Base-by-base conservation (phyloP, 2,329 filamentous ascomycete species). In the Penicillium oxalicum region DNA sequence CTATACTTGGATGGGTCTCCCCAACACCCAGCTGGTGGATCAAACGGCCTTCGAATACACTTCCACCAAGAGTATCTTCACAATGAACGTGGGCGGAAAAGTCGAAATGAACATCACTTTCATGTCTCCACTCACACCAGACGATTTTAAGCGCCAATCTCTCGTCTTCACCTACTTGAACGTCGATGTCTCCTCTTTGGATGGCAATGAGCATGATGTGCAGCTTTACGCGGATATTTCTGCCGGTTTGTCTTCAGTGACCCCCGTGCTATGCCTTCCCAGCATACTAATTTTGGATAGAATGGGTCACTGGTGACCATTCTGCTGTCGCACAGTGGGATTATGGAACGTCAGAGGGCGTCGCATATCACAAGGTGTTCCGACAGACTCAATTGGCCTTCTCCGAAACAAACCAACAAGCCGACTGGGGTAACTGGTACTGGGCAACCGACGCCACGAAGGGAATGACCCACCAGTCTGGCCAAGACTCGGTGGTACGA, bases 181-280 rank as follows among this genome's bases (percentile, higher is more conserved):
- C 27, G 78, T 87, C 26, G 76, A 75, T 8, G 80, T 86, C 5
- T 67, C 67, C 33, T 85, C 85, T 1, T 60, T 80, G 2, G 86
- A 90, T 64, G 83, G 82, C 9, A 62, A 62, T 2, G 57, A 72
- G 1, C 86, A 90, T 63, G 69, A 79, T 38, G 82, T 89, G 1
- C 79, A 88, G 60, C 60, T 90, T 4, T 90, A 91, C 61, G 76
- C 83, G 25, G 87, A 90, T 61, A 82, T 88, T 35, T 83, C 84
- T 45, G 83, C 81, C 47, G 82, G 82, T 84, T 63, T 63, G 77
- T 64, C 34, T 27, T 25, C 27, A 6, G 25, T 9, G 25, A 26
- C 2, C 2, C 18, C 3, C 1, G 9, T 24, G 3, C 8, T 9
- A 8, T 9, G 8, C 13, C 18, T 18, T 18, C 18, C 18, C 18